These are phyloP conservation scores for Didymella lethalis DNA, from an alignment of 2,329 filamentous ascomycete genomes.

Conservation along the genomic window DNA sequence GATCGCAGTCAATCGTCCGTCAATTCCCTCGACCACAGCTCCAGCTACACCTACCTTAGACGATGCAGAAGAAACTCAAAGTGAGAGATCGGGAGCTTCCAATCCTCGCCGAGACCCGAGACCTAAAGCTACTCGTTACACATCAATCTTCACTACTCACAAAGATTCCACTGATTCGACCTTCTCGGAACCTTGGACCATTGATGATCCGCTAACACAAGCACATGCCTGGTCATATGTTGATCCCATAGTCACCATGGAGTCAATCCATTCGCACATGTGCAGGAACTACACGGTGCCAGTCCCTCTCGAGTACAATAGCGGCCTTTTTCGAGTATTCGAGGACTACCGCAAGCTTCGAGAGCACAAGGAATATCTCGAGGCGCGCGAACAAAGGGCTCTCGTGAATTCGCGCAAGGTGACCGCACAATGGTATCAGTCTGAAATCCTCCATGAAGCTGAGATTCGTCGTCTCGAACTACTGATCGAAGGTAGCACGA, in stretches of 20 bases:
- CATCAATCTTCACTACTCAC: constrained; percentile 44
- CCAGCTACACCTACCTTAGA: constrained; percentile 33
- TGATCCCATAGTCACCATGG: constrained; percentile 37
- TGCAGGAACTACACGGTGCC: constrained; percentile 27
- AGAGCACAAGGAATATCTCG: constrained; percentile 45
- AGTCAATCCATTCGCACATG: constrained; percentile 42
- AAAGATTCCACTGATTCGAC: constrained; percentile 33
- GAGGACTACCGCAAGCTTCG: constrained; percentile 51
- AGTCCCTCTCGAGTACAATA: constrained; percentile 45
- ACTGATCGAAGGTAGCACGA: constrained; percentile 52
- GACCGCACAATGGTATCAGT: constrained; percentile 44
- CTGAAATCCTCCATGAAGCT: constrained; percentile 48
- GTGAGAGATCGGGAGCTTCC: constrained; percentile 42
- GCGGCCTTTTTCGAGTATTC: constrained; percentile 53
- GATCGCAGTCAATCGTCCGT: constrained; percentile 32
- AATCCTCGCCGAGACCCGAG: constrained; percentile 46
- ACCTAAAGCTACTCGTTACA: constrained; percentile 53
- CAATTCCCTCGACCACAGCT: constrained; percentile 27
- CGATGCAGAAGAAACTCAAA: constrained; percentile 34
- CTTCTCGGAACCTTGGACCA: constrained; percentile 41
- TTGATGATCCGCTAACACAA: constrained; percentile 24
- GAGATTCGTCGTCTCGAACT: constrained; percentile 57
- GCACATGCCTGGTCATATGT: constrained; percentile 24
- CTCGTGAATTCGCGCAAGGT: constrained; percentile 35
- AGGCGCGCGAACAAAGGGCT: constrained; percentile 40